Evolutionary conservation across 2,329 filamentous ascomycete genomes (phyloP).

Genomic region (Phialocephala sp.): DNA sequence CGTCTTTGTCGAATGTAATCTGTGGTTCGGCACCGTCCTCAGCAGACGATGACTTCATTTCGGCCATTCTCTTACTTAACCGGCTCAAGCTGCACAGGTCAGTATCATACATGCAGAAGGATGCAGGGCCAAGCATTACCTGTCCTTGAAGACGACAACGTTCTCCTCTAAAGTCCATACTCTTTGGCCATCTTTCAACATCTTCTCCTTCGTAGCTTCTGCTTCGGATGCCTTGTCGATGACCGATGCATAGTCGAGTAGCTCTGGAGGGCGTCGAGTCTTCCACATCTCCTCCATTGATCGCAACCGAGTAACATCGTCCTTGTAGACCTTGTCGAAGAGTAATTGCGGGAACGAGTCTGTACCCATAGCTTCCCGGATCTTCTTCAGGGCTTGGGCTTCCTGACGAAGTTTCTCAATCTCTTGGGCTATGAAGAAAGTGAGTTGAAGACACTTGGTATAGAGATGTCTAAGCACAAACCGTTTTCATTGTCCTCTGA

Average conservation of each 20-base stretch:
- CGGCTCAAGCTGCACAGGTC: slow-evolving; percentile 64
- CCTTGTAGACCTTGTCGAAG: slow-evolving; percentile 90
- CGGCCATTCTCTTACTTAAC: slow-evolving; percentile 74
- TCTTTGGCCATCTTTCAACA: slow-evolving; percentile 71
- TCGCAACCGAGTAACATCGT: slow-evolving; percentile 80
- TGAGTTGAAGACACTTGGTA: slow-evolving; percentile 23
- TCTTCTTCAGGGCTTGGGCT: slow-evolving; percentile 80
- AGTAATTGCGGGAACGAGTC: slow-evolving; percentile 77
- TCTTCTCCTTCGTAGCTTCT: slow-evolving; percentile 53
- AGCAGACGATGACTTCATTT: slow-evolving; percentile 58
- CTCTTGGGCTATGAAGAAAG: slow-evolving; percentile 63
- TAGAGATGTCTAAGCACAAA: slow-evolving; percentile 43
- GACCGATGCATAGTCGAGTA: slow-evolving; percentile 72
- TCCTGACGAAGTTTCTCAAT: slow-evolving; percentile 88
- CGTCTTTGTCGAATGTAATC: slow-evolving; percentile 95
- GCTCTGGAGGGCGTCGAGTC: slow-evolving; percentile 72
- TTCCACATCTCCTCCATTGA: slow-evolving; percentile 99
- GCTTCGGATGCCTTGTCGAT: slow-evolving; percentile 59
- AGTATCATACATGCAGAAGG: slow-evolving; percentile 15
- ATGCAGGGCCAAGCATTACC: slow-evolving; percentile 42
- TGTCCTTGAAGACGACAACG: slow-evolving; percentile 84
- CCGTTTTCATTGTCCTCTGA: slow-evolving; percentile 82
- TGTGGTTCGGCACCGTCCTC: slow-evolving; percentile 61
- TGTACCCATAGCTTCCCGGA: slow-evolving; percentile 81
- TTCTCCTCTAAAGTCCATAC: slow-evolving; percentile 86